Evolutionary conservation across 331 rosid species (phyloP).

Genomic region (Acacia pycnantha): DNA sequence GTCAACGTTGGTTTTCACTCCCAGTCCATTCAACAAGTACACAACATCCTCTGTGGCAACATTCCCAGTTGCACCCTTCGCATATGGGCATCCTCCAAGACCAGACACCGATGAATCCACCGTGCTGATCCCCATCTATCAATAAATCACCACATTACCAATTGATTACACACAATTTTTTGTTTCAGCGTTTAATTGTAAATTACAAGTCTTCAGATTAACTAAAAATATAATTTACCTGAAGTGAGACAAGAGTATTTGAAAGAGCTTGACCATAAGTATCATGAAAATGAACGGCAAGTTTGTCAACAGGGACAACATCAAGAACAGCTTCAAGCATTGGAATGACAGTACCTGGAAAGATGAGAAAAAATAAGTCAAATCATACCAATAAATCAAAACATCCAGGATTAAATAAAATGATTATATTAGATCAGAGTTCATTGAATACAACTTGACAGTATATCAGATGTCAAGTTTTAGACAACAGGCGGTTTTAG

Average conservation of each 20-base stretch:
- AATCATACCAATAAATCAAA: conserved; percentile 27
- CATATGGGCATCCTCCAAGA: conserved; percentile 95
- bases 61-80: conserved; percentile 86
- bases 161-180: not conserved
- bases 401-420: not conserved
- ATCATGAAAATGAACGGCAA: conserved; percentile 93
- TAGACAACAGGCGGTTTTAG: not conserved
- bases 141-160: conserved; percentile 2
- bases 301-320: conserved; percentile 61
- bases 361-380: conserved; percentile 11
- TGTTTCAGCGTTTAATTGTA: not conserved
- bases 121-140: conserved; percentile 65
- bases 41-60: conserved; percentile 92
- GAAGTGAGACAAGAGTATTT: conserved; percentile 74
- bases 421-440: conserved; percentile 3
- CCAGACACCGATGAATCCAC: conserved; percentile 94
- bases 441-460: not conserved
- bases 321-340: conserved; percentile 88
- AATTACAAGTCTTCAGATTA: not conserved
- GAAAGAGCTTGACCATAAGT: conserved; percentile 96
- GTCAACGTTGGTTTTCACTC: conserved; percentile 69
- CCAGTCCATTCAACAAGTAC: conserved; percentile 79
- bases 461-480: conserved; percentile 1
- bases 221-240: conserved; percentile 44
- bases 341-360: conserved; percentile 66